Evolutionary conservation across 306 rosid genomes (phyloP).

Genomic region (Citrullus mucosospermus): DNA sequence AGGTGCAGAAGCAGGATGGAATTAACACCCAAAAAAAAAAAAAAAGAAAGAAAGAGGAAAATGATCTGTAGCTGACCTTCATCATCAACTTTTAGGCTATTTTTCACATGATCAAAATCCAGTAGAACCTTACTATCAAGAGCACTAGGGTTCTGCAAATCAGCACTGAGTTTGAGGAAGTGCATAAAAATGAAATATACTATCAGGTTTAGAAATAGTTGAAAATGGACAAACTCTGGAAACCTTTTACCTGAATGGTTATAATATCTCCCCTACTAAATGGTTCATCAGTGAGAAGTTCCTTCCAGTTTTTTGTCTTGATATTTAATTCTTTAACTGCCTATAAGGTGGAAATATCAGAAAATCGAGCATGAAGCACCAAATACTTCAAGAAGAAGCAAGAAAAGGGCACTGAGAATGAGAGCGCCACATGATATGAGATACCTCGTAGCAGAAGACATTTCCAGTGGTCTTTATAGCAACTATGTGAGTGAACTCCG

Average conservation of each 20-base stretch:
- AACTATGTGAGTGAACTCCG: slow-evolving; percentile 88
- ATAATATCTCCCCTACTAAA: slow-evolving; percentile 71
- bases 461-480: slow-evolving; percentile 96
- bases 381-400: neutral
- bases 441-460: slow-evolving; percentile 89
- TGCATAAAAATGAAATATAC: slow-evolving; percentile 9
- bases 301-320: slow-evolving; percentile 95
- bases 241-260: slow-evolving; percentile 68
- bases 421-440: slow-evolving; percentile 5
- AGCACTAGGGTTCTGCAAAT: slow-evolving; percentile 86
- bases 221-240: slow-evolving; percentile 5
- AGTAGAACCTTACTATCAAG: slow-evolving; percentile 67
- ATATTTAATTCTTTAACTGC: slow-evolving; percentile 88
- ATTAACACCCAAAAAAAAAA: neutral
- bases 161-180: slow-evolving; percentile 5
- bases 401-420: neutral
- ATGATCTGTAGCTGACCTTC: slow-evolving; percentile 49
- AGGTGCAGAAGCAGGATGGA: slow-evolving; percentile 1
- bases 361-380: neutral
- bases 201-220: neutral
- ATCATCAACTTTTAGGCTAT: slow-evolving; percentile 62
- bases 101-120: slow-evolving; percentile 90
- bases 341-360: slow-evolving; percentile 22
- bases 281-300: slow-evolving; percentile 89
- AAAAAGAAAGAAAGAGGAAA: neutral